A percentile compares a stretch with the other conserved stretches of the same genome.
These are phyloP conservation scores for Fragosphaeria purpurea DNA, from an alignment of 2,329 filamentous ascomycete species.

Conservation along the genomic window DNA sequence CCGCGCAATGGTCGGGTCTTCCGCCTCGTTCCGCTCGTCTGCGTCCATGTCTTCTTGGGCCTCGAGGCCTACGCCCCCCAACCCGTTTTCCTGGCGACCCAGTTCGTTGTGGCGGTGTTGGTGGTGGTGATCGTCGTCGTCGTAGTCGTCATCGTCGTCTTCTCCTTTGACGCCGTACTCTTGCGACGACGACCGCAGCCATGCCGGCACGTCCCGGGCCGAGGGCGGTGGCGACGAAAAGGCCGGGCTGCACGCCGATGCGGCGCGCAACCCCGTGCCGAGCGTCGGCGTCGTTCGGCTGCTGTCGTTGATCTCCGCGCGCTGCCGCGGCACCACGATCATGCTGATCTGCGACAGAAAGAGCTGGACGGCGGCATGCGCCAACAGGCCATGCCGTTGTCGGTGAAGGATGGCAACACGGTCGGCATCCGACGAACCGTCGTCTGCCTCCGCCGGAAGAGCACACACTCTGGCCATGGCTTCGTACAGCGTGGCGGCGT, in stretches of 20 bases:
- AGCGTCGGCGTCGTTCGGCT: background rate
- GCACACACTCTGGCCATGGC: background rate
- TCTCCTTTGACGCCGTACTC: background rate
- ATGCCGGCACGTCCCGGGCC: background rate
- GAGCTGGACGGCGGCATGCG: constrained; percentile 7
- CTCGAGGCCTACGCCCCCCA: background rate
- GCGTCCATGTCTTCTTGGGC: background rate
- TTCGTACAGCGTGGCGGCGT: constrained; percentile 5
- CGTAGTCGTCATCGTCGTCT: too few species aligned
- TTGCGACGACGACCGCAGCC: constrained; percentile 10
- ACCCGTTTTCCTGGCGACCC: background rate
- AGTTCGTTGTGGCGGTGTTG: background rate
- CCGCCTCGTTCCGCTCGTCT: constrained; percentile 8
- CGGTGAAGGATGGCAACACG: too few species aligned
- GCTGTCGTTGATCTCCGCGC: background rate
- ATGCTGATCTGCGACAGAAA: constrained; percentile 14
- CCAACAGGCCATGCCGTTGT: constrained; percentile 8
- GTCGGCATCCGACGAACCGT: too few species aligned
- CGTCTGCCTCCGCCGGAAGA: too few species aligned
- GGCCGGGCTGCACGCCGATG: background rate
- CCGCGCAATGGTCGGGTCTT: constrained; percentile 21
- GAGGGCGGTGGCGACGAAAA: constrained; percentile 6
- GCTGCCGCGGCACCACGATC: constrained; percentile 7
- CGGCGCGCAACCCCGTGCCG: background rate
- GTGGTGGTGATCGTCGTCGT: background rate